A percentile compares a stretch with the other conserved stretches of the same genome.
phyloP scores from a whole-genome alignment of 176 grass and related monocot species.

The Eremochloa ophiuroides region DNA sequence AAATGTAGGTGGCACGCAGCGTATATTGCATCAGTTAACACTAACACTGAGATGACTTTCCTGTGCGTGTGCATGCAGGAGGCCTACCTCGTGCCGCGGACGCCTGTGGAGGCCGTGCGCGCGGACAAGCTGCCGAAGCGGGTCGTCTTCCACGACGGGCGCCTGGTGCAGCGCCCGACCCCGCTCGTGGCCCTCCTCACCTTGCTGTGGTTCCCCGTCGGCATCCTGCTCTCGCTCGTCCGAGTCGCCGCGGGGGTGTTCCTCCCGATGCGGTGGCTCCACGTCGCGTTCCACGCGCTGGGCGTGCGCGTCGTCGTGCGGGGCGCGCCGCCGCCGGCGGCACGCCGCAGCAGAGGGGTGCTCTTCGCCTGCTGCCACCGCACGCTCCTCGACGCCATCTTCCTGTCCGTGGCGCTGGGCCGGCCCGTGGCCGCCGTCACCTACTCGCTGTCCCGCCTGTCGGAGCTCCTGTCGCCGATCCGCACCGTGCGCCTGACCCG shows the following conservation, averaged over 20 bases:
- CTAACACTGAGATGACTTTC: neutral
- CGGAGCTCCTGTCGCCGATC: conserved; percentile 70
- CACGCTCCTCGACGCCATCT: conserved; percentile 59
- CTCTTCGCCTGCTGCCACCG: conserved; percentile 63
- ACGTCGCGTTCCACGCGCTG: conserved; percentile 5
- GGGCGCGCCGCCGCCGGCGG: neutral
- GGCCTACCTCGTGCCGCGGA: conserved; percentile 29
- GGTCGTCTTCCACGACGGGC: conserved; percentile 74
- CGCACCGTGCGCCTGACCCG: conserved; percentile 45
- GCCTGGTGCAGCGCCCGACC: conserved; percentile 48
- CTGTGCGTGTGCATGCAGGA: conserved; percentile 15
- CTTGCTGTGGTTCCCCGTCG: conserved; percentile 46
- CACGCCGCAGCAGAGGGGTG: neutral
- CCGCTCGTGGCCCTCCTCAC: conserved; percentile 17
- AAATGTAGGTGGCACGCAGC: no score
- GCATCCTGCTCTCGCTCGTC: conserved; percentile 31
- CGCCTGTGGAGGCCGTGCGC: conserved; percentile 26
- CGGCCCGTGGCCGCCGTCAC: conserved; percentile 50
- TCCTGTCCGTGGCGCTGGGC: conserved; percentile 43
- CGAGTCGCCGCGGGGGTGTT: conserved; percentile 36
- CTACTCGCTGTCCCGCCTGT: conserved; percentile 61
- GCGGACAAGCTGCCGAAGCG: conserved; percentile 46
- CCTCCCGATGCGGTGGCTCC: conserved; percentile 41
- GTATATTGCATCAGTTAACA: no score
- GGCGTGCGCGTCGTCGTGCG: conserved; percentile 43